These are phyloP conservation scores for Tolypocladium endophyticum DNA, from an alignment of 2,329 filamentous ascomycete genomes.

Conservation along the genomic window DNA sequence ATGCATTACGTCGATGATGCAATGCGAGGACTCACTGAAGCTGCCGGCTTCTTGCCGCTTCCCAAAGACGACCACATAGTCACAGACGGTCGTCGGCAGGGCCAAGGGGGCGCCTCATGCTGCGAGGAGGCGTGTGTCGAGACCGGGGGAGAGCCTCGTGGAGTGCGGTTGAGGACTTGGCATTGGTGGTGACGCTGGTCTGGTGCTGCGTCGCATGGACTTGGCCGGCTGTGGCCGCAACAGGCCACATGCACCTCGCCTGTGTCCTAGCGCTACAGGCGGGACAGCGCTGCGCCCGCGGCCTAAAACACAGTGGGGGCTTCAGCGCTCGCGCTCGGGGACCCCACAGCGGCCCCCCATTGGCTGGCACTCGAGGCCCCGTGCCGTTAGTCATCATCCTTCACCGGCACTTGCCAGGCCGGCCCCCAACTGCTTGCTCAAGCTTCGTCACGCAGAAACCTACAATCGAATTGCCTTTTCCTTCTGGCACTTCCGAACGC, in stretches of 20 bases:
- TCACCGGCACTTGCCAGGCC: neutral
- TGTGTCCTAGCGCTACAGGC: neutral
- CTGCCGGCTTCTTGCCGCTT: conserved; percentile 58
- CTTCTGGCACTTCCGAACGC: neutral
- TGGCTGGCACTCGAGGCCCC: neutral
- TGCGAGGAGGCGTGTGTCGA: conserved; percentile 15
- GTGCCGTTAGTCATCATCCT: neutral
- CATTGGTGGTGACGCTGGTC: neutral
- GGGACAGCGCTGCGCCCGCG: neutral
- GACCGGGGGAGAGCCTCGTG: conserved; percentile 11
- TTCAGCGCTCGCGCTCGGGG: neutral
- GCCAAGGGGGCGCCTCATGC: conserved; percentile 17
- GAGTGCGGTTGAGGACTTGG: conserved; percentile 1
- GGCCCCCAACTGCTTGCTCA: neutral
- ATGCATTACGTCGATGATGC: conserved; percentile 10
- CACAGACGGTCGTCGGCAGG: conserved; percentile 15
- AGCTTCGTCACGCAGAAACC: neutral
- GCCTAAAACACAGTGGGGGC: neutral
- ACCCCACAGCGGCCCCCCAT: neutral
- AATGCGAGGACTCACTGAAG: conserved; percentile 48
- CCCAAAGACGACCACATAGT: conserved; percentile 56
- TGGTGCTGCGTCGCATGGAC: neutral
- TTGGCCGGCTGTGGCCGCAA: neutral
- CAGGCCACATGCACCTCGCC: neutral
- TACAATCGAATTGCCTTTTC: neutral